Conservation (phyloP, 169 alveolate species). For the Plasmodium yoelii region DNA sequence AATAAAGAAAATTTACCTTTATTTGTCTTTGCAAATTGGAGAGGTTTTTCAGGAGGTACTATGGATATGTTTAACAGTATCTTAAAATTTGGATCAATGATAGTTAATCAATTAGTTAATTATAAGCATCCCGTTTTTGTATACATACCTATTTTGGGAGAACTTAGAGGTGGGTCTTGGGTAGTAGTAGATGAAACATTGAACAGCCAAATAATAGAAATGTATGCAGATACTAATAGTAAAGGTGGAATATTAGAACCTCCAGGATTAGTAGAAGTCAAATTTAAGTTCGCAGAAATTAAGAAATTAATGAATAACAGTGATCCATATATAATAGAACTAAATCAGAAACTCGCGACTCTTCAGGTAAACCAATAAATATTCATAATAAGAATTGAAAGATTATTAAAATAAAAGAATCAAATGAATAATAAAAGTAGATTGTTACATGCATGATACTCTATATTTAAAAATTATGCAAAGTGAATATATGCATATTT, state of each 20-base stretch:
- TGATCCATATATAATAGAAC: constrained; percentile 76
- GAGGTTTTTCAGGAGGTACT: constrained; percentile 90
- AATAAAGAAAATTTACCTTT: constrained; percentile 88
- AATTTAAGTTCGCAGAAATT: constrained; percentile 81
- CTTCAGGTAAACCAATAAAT: constrained; percentile 28
- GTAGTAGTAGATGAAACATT: constrained; percentile 89
- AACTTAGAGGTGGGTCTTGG: constrained; percentile 91
- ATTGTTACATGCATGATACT: too few species aligned
- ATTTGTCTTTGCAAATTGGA: constrained; percentile 86
- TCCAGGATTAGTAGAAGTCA: constrained; percentile 87
- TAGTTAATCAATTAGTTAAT: constrained; percentile 88
- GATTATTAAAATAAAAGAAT: background rate
- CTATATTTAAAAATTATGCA: too few species aligned
- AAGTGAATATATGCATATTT: too few species aligned
- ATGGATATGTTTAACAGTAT: constrained; percentile 88
- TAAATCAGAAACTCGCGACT: constrained; percentile 51
- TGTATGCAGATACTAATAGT: constrained; percentile 88
- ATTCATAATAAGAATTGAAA: background rate
- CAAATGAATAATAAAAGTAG: too few species aligned
- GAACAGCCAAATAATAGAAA: constrained; percentile 87
- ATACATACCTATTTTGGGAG: constrained; percentile 88
- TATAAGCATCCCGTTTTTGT: constrained; percentile 88
- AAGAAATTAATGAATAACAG: constrained; percentile 79
- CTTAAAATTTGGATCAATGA: constrained; percentile 87
- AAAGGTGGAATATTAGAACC: constrained; percentile 89